These are phyloP conservation scores for Debaryomyces sp. DNA, from an alignment of 1,139 yeast species.

Conservation along the genomic window DNA sequence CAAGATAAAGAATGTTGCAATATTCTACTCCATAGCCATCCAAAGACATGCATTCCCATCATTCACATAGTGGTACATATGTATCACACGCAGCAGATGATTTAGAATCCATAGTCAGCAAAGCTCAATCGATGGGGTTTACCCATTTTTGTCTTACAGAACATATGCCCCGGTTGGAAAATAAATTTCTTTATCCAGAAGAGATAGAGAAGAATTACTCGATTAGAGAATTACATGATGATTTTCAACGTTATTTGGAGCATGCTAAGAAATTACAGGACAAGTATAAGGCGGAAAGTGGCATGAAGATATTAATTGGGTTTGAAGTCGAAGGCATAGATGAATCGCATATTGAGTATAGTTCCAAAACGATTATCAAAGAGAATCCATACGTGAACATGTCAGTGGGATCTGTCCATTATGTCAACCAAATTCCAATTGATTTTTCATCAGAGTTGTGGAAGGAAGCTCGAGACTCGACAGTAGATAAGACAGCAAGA, in stretches of 20 bases:
- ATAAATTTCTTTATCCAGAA: conserved; percentile 76
- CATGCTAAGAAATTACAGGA: conserved; percentile 65
- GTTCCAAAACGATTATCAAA: conserved; percentile 33
- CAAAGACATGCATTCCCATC: conserved; percentile 78
- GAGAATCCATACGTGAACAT: conserved; percentile 53
- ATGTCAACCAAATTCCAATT: conserved; percentile 73
- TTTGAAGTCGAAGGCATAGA: conserved; percentile 87
- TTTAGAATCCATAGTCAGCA: conserved; percentile 65
- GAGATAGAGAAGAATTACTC: conserved; percentile 61
- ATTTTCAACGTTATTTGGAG: conserved; percentile 56
- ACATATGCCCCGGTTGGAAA: conserved; percentile 82
- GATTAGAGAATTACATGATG: conserved; percentile 40
- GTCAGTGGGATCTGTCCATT: conserved; percentile 91
- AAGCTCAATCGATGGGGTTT: conserved; percentile 64
- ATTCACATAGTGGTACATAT: conserved; percentile 91
- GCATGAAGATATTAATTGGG: conserved; percentile 69
- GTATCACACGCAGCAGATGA: conserved; percentile 84
- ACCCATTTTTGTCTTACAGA: conserved; percentile 82
- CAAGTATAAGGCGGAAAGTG: conserved; percentile 19
- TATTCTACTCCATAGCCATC: neutral
- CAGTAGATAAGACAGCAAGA: conserved; percentile 36
- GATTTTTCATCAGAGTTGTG: conserved; percentile 69
- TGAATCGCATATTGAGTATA: conserved; percentile 57
- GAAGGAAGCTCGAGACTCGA: conserved; percentile 49
- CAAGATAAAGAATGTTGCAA: neutral